A percentile compares a stretch with the other conserved stretches of the same genome.
Conservation (phyloP, 352 stramenopile genomes). For the Phytophthora macrochlamydospora region DNA sequence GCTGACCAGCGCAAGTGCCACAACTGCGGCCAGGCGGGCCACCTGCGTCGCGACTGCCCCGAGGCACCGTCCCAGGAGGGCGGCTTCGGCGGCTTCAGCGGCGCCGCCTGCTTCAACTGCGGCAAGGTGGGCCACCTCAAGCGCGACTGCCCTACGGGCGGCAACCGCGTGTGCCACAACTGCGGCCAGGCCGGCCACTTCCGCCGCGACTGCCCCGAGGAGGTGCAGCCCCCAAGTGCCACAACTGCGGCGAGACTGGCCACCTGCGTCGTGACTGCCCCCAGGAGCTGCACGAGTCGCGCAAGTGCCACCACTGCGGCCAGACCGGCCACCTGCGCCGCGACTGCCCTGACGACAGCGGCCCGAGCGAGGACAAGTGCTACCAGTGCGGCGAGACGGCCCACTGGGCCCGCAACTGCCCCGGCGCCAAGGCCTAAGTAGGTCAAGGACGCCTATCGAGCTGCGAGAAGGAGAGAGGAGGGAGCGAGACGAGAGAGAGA, state of each 20-base stretch:
- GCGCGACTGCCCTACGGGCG: conserved; percentile 74
- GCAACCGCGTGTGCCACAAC: conserved; percentile 78
- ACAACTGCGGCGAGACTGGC: conserved; percentile 77
- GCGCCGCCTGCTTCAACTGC: conserved; percentile 73
- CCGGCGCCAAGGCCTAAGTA: conserved; percentile 54
- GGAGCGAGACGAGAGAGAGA: conserved; percentile 51
- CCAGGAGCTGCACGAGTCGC: conserved; percentile 66
- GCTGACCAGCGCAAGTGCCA: conserved; percentile 73
- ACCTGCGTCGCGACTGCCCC: conserved; percentile 81
- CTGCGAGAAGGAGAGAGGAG: conserved; percentile 42
- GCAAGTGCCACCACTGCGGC: conserved; percentile 83
- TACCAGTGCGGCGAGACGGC: conserved; percentile 80
- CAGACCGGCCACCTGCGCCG: conserved; percentile 70
- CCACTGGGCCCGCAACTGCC: conserved; percentile 86
- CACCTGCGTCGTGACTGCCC: conserved; percentile 78
- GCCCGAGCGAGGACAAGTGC: conserved; percentile 75
- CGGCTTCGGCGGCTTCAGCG: conserved; percentile 33
- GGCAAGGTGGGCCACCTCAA: conserved; percentile 84
- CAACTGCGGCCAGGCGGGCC: conserved; percentile 77
- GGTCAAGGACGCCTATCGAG: conserved; percentile 12
- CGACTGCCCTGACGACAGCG: conserved; percentile 82
- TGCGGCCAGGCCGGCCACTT: conserved; percentile 81
- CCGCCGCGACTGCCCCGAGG: conserved; percentile 80
- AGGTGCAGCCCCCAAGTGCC: conserved; percentile 78
- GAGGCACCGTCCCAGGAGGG: conserved; percentile 53